Percentiles rank a stretch among this genome's conserved stretches.
These are phyloP conservation scores for Chrysosporium keratinophilum DNA, from an alignment of 2,329 filamentous ascomycete genomes.

Conservation along the genomic window DNA sequence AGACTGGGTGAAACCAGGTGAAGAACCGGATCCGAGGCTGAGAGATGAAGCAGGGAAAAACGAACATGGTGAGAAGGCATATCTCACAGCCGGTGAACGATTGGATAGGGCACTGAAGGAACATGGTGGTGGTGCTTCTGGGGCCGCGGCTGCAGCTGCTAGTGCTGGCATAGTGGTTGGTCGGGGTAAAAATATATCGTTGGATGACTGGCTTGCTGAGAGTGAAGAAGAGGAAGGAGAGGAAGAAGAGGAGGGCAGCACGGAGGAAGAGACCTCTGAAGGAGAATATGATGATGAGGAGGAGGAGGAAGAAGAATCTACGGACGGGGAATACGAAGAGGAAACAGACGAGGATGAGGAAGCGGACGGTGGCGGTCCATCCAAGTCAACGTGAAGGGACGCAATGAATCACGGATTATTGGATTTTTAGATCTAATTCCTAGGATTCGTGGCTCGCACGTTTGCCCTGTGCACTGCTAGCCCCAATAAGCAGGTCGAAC, in stretches of 20 bases:
- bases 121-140: conserved; percentile 28
- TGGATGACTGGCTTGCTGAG: conserved; percentile 88
- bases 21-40: conserved; percentile 66
- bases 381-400: no score
- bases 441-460: no score
- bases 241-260: conserved; percentile 43
- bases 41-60: conserved; percentile 49
- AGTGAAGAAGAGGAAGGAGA: conserved; percentile 47
- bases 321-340: conserved; percentile 22
- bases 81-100: conserved; percentile 38
- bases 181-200: conserved; percentile 55
- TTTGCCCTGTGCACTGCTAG: no score
- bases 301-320: conserved; percentile 38
- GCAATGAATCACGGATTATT: no score
- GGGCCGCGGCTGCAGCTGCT: conserved; percentile 28
- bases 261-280: conserved; percentile 37
- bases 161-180: conserved; percentile 25
- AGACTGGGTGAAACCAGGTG: conserved; percentile 69
- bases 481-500: no score
- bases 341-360: conserved; percentile 8
- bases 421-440: no score
- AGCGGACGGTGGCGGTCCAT: neutral
- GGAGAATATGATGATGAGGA: conserved; percentile 24
- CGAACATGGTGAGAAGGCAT: conserved; percentile 35
- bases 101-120: conserved; percentile 37